Conservation (phyloP, 768 basidiomycete genomes). For the Leccinum imitatum region DNA sequence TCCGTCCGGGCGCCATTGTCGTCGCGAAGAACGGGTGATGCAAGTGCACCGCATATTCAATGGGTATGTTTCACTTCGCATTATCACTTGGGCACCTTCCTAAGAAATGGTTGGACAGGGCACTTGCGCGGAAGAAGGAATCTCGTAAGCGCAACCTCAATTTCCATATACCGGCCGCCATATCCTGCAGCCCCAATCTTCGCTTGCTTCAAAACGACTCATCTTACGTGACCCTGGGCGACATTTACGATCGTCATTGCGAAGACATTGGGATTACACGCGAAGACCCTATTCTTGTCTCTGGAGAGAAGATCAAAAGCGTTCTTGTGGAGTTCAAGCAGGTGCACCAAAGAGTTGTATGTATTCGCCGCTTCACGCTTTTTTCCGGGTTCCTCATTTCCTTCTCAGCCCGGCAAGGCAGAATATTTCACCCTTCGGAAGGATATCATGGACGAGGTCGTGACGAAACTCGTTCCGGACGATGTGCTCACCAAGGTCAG, state of each 20-base stretch:
- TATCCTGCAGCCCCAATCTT: conserved; percentile 80
- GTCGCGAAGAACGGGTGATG: conserved; percentile 90
- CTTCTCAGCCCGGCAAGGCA: conserved; percentile 51
- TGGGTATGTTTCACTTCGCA: conserved; percentile 46
- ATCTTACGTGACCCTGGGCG: conserved; percentile 87
- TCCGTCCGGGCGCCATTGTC: conserved; percentile 79
- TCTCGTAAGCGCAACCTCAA: conserved; percentile 85
- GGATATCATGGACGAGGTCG: conserved; percentile 87
- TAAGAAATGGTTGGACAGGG: conserved; percentile 44
- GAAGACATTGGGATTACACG: conserved; percentile 68
- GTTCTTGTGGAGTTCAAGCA: conserved; percentile 60
- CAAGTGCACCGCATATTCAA: conserved; percentile 96
- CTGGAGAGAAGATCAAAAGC: conserved; percentile 80
- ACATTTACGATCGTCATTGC: conserved; percentile 93
- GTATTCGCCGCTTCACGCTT: conserved; percentile 7
- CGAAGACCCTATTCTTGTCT: conserved; percentile 85
- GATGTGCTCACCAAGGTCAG: conserved; percentile 78
- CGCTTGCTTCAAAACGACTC: conserved; percentile 90
- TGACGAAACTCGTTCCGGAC: conserved; percentile 86
- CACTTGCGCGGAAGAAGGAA: conserved; percentile 85
- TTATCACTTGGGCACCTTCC: conserved; percentile 3
- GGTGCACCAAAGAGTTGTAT: conserved; percentile 42
- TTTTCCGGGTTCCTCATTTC: background rate
- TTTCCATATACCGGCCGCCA: conserved; percentile 88
- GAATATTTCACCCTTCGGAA: conserved; percentile 74